phyloP scores from a whole-genome alignment of 352 stramenopile species.

The Globisporangium middletonii region DNA sequence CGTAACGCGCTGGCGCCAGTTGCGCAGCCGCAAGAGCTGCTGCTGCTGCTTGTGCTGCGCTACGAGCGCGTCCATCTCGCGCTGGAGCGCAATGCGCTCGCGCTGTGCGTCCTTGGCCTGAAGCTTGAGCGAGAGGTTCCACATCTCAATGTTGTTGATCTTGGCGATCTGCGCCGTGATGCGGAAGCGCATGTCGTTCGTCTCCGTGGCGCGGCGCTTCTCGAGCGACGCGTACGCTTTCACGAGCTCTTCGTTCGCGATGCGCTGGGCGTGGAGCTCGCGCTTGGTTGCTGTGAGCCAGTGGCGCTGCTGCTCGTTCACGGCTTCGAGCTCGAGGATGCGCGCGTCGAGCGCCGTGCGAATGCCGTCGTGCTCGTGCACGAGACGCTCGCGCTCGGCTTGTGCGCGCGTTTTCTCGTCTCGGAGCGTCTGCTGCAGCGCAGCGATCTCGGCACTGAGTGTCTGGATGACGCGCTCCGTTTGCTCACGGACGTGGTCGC shows the following conservation, averaged over 20 bases:
- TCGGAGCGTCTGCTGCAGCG: slow-evolving; percentile 21
- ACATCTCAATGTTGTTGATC: slow-evolving; percentile 78
- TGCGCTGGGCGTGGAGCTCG: slow-evolving; percentile 54
- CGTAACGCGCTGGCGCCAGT: slow-evolving; percentile 67
- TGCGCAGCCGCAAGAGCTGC: slow-evolving; percentile 45
- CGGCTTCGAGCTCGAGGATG: slow-evolving; percentile 22
- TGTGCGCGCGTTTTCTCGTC: slow-evolving; percentile 25
- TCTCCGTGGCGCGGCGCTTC: slow-evolving; percentile 62
- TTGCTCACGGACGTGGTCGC: slow-evolving; percentile 38
- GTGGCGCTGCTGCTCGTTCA: slow-evolving; percentile 45
- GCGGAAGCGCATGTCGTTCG: slow-evolving; percentile 75
- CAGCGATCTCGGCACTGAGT: slow-evolving; percentile 31
- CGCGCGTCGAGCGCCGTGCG: slow-evolving; percentile 35
- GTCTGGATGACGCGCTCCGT: slow-evolving; percentile 36
- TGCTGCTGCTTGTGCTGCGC: slow-evolving; percentile 63
- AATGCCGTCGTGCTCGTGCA: slow-evolving; percentile 31
- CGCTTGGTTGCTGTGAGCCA: slow-evolving; percentile 65
- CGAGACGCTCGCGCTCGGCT: slow-evolving; percentile 36
- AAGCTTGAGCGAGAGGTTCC: slow-evolving; percentile 71
- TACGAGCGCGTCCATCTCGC: slow-evolving; percentile 31
- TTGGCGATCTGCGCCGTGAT: slow-evolving; percentile 59
- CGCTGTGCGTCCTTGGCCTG: slow-evolving; percentile 50
- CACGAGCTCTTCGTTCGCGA: slow-evolving; percentile 67
- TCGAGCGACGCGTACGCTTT: slow-evolving; percentile 58
- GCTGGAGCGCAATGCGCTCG: slow-evolving; percentile 45